Evolutionary conservation across 2,329 filamentous ascomycete species (phyloP).

Genomic region (Elsinoe australis): DNA sequence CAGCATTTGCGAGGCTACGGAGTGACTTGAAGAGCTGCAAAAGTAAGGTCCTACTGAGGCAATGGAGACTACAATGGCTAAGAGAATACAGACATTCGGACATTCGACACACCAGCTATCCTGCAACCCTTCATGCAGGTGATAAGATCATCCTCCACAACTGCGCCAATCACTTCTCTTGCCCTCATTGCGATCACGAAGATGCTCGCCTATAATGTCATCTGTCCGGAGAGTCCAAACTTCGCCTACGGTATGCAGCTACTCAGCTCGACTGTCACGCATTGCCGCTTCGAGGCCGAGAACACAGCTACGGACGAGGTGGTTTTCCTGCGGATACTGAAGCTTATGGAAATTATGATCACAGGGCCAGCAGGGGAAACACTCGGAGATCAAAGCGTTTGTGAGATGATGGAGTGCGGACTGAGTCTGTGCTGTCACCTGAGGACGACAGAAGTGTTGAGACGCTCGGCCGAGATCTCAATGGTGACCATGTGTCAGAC

Average conservation of each 20-base stretch:
- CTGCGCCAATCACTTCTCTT: constrained; percentile 90
- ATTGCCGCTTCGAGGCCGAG: constrained; percentile 94
- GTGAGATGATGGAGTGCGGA: constrained; percentile 98
- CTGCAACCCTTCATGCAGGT: constrained; percentile 93
- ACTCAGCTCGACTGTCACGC: constrained; percentile 87
- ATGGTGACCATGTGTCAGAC: constrained; percentile 99
- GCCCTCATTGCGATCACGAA: constrained; percentile 91
- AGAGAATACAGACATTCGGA: constrained; percentile 60
- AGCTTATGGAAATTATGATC: constrained; percentile 98
- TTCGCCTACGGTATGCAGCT: constrained; percentile 90
- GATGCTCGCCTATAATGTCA: constrained; percentile 90
- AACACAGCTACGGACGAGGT: constrained; percentile 93
- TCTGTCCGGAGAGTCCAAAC: constrained; percentile 74
- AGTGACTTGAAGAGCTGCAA: constrained; percentile 80
- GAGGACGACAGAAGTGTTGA: constrained; percentile 80
- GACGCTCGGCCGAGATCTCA: constrained; percentile 85
- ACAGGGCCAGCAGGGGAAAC: constrained; percentile 86
- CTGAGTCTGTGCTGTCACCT: constrained; percentile 95
- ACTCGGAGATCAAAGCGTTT: constrained; percentile 95
- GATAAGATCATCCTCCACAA: constrained; percentile 91
- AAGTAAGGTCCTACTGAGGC: constrained; percentile 52
- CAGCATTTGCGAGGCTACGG: constrained; percentile 82
- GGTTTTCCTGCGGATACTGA: constrained; percentile 85
- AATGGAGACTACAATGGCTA: background rate
- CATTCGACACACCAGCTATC: constrained; percentile 81